These are phyloP conservation scores for Pachysandra terminalis DNA, from an alignment of 164 flowering plant species.

Conservation along the genomic window DNA sequence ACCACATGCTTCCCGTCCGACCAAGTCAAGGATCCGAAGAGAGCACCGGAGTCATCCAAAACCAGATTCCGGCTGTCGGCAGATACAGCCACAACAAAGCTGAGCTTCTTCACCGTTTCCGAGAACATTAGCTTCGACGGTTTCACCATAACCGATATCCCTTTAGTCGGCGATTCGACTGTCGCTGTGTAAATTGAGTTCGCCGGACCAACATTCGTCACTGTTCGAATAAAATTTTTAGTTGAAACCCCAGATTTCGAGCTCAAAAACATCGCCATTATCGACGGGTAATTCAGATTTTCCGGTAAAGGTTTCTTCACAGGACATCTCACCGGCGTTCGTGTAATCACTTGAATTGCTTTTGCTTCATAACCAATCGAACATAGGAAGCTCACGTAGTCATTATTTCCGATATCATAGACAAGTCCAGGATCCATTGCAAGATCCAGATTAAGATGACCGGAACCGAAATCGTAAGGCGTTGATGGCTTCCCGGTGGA, in stretches of 20 bases:
- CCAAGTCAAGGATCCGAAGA: not conserved
- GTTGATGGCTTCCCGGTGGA: not conserved
- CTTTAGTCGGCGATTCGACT: not conserved
- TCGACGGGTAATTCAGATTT: conserved; percentile 5
- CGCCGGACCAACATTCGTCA: conserved; percentile 2
- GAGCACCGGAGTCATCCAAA: not conserved
- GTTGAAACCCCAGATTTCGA: not conserved
- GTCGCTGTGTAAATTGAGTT: not conserved
- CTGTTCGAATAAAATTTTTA: not conserved
- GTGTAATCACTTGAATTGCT: conserved; percentile 4
- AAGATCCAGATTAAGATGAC: not conserved
- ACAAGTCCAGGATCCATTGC: not conserved
- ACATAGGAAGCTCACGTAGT: conserved; percentile 8
- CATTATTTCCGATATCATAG: not conserved
- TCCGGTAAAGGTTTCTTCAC: conserved; percentile 3
- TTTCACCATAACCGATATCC: not conserved
- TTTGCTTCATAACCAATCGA: not conserved
- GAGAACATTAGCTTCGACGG: conserved; percentile 1
- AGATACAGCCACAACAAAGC: not conserved
- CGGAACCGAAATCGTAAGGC: conserved; percentile 1
- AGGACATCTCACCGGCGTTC: not conserved
- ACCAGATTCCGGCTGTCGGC: not conserved
- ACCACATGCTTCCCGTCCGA: conserved; percentile 8
- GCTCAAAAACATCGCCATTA: not conserved
- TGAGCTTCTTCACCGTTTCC: not conserved